Conservation (phyloP, 371 early-diverging fungal species). For the Aphelidium insulamus region DNA sequence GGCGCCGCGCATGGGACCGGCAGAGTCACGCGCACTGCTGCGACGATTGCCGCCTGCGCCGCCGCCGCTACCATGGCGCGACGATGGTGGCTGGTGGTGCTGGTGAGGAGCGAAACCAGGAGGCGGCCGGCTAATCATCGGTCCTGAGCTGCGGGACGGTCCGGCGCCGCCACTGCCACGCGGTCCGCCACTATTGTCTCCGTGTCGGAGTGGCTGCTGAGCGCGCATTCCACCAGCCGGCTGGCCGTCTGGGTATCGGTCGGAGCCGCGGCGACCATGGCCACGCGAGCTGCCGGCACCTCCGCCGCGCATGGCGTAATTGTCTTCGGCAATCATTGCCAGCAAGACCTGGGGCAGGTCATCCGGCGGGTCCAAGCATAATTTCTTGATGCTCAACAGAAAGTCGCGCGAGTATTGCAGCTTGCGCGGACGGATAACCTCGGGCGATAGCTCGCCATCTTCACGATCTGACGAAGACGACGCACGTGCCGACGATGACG, state of each 20-base stretch:
- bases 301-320: conserved; percentile 18
- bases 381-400: conserved; percentile 46
- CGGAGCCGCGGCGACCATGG: conserved; percentile 26
- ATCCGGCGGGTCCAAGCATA: conserved; percentile 36
- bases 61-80: conserved; percentile 20
- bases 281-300: conserved; percentile 32
- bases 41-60: conserved; percentile 29
- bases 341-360: conserved; percentile 40
- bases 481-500: conserved; percentile 13
- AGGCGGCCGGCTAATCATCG: conserved; percentile 28
- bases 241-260: conserved; percentile 15
- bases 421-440: conserved; percentile 23
- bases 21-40: conserved; percentile 18
- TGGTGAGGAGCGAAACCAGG: conserved; percentile 12
- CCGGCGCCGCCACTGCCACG: conserved; percentile 10
- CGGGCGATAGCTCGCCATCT: too few relatives aligned
- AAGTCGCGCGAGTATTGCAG: conserved; percentile 43
- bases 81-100: conserved; percentile 11
- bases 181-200: conserved; percentile 4
- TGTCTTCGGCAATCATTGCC: conserved; percentile 26
- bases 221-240: conserved; percentile 17
- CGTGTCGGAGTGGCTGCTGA: conserved; percentile 13
- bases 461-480: conserved; percentile 9
- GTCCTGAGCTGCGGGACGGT: conserved; percentile 10
- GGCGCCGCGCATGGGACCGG: conserved; percentile 7